A percentile compares a stretch with the other conserved stretches of the same genome.
Evolutionary conservation across 257 asterid genomes (phyloP).

Genomic region (Voacanga thouarsii): DNA sequence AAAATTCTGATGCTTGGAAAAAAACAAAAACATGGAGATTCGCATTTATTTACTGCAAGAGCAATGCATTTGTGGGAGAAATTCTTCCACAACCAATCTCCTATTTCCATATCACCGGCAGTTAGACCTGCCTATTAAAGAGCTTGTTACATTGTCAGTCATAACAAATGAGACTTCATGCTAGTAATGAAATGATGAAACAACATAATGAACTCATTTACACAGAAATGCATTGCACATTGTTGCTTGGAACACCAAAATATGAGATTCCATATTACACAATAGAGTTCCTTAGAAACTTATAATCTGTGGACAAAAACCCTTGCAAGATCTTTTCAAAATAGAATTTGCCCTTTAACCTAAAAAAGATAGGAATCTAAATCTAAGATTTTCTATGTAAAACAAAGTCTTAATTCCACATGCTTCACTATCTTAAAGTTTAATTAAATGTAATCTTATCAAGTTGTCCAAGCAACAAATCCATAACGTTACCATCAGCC

Average conservation of each 20-base stretch:
- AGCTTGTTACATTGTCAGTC: no score
- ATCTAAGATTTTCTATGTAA: no score
- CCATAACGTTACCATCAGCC: not conserved
- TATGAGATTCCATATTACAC: no score
- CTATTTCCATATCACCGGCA: conserved; percentile 89
- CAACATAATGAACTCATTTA: no score
- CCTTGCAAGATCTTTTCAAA: not conserved
- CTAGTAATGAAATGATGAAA: no score
- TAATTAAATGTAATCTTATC: not conserved
- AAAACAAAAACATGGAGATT: conserved; percentile 84
- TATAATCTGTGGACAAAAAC: not conserved
- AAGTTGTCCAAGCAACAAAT: not conserved
- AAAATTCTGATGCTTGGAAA: conserved; percentile 92
- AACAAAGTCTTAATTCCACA: not conserved
- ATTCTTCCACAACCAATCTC: conserved; percentile 89
- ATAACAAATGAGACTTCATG: no score
- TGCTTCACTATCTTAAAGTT: not conserved
- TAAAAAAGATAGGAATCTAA: not conserved
- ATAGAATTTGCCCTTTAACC: not conserved
- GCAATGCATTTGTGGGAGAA: conserved; percentile 67
- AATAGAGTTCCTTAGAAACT: conserved; percentile 16
- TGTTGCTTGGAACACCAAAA: no score
- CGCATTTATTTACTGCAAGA: conserved; percentile 96
- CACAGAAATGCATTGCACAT: no score
- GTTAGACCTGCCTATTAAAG: no score